Percentiles rank a stretch among this genome's conserved stretches.
Evolutionary conservation across 2,329 filamentous ascomycete species (phyloP).

Genomic region (Pseudopyricularia javanii): DNA sequence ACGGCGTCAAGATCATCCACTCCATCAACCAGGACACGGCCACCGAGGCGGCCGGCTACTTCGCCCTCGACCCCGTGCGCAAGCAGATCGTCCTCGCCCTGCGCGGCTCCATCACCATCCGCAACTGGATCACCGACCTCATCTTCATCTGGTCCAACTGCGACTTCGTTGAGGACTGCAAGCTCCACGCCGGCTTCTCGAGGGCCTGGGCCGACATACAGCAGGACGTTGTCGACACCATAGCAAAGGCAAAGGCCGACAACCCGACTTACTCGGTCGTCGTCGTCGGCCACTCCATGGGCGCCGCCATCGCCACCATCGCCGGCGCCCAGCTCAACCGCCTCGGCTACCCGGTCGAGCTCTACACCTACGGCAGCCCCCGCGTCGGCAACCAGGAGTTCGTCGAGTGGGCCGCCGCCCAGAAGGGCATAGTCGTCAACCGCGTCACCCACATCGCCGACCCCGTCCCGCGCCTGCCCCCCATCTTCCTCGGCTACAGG

Average conservation of each 20-base stretch:
- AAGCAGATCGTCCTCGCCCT: conserved; percentile 46
- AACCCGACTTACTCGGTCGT: conserved; percentile 42
- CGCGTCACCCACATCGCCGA: conserved; percentile 58
- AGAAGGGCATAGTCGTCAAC: conserved; percentile 36
- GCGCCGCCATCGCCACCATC: conserved; percentile 50
- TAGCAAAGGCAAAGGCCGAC: conserved; percentile 27
- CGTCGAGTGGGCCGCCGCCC: conserved; percentile 37
- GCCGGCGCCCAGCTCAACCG: conserved; percentile 43
- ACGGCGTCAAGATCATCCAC: conserved; percentile 28
- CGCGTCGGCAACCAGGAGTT: conserved; percentile 49
- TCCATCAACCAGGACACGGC: conserved; percentile 16
- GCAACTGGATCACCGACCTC: conserved; percentile 50
- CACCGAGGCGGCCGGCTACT: conserved; percentile 30
- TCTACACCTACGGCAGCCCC: conserved; percentile 58
- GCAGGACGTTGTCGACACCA: conserved; percentile 23
- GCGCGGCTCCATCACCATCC: conserved; percentile 44
- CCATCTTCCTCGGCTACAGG: conserved; percentile 44
- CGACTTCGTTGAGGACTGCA: conserved; percentile 30
- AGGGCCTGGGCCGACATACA: conserved; percentile 44
- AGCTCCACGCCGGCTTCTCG: conserved; percentile 45
- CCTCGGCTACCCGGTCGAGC: conserved; percentile 31
- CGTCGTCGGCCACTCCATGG: conserved; percentile 57
- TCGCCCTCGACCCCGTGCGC: conserved; percentile 34
- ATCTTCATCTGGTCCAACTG: conserved; percentile 23
- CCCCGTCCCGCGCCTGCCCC: conserved; percentile 55